Evolutionary conservation across 768 basidiomycete species (phyloP).

Genomic region (Pulveroboletus sp.): DNA sequence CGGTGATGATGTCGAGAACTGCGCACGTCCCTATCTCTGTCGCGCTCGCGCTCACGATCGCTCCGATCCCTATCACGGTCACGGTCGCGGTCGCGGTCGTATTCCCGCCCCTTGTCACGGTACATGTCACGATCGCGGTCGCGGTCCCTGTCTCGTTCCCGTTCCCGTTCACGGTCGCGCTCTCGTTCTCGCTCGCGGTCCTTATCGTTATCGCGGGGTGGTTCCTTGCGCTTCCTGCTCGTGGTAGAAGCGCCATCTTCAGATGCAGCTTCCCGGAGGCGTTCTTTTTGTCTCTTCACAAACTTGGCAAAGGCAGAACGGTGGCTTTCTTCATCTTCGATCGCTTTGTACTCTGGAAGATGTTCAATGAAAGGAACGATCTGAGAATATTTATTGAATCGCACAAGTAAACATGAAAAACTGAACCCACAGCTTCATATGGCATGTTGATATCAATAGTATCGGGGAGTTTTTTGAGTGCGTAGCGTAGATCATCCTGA

Average conservation of each 20-base stretch:
- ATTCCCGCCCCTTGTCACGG: conserved; percentile 32
- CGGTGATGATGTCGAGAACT: conserved; percentile 34
- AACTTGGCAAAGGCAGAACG: conserved; percentile 84
- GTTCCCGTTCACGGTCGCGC: conserved; percentile 30
- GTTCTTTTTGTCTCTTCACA: conserved; percentile 90
- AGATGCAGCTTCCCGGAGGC: conserved; percentile 70
- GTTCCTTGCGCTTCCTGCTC: conserved; percentile 80
- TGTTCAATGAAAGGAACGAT: conserved; percentile 74
- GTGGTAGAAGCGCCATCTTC: conserved; percentile 82
- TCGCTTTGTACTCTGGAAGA: conserved; percentile 80
- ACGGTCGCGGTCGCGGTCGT: conserved; percentile 40
- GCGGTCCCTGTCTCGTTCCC: conserved; percentile 28
- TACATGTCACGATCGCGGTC: conserved; percentile 27
- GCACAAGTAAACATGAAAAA: not conserved
- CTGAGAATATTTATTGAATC: conserved; percentile 34
- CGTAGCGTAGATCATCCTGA: conserved; percentile 95
- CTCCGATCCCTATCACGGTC: conserved; percentile 39
- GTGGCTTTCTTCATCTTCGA: conserved; percentile 85
- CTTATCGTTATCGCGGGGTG: conserved; percentile 46
- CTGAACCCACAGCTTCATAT: conserved; percentile 72
- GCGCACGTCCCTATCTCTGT: conserved; percentile 41
- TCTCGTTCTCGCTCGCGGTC: conserved; percentile 44
- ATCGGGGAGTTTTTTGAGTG: conserved; percentile 84
- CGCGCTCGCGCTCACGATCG: conserved; percentile 43
- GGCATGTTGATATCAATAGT: conserved; percentile 70